These are phyloP conservation scores for Cyberlindnera bimundalis DNA, from an alignment of 805 yeast genomes.

Conservation along the genomic window DNA sequence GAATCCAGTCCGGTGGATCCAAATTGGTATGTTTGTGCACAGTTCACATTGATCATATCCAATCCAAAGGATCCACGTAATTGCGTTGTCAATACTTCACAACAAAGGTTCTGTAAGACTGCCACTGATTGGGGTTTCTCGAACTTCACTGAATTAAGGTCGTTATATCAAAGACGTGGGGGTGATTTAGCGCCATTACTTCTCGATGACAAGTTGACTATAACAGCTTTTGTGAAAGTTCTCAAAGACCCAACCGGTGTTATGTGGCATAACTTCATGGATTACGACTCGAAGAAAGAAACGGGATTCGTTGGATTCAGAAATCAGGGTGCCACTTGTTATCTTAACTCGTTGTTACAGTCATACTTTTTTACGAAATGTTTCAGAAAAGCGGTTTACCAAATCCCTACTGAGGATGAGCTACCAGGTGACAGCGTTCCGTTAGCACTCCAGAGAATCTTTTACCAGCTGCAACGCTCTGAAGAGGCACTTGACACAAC, in stretches of 20 bases:
- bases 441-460: conserved; percentile 81
- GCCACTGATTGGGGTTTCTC: conserved; percentile 98
- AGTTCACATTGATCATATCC: conserved; percentile 82
- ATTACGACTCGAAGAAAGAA: conserved; percentile 79
- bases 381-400: conserved; percentile 82
- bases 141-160: conserved; percentile 57
- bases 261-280: conserved; percentile 82
- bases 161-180: conserved; percentile 28
- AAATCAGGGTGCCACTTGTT: conserved; percentile 98
- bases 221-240: conserved; percentile 74
- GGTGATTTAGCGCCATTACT: conserved; percentile 33
- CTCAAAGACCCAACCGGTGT: conserved; percentile 92
- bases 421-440: conserved; percentile 58
- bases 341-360: conserved; percentile 87
- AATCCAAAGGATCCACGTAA: conserved; percentile 67
- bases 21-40: conserved; percentile 88
- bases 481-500: conserved; percentile 75
- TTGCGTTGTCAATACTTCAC: conserved; percentile 60
- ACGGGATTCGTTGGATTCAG: conserved; percentile 92
- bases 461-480: conserved; percentile 74
- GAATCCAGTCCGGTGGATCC: conserved; percentile 35
- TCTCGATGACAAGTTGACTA: conserved; percentile 55
- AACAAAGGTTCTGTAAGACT: conserved; percentile 69
- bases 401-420: conserved; percentile 76
- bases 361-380: conserved; percentile 81